Evolutionary conservation across 768 basidiomycete genomes (phyloP).

Genomic region (Mycena vitilis): DNA sequence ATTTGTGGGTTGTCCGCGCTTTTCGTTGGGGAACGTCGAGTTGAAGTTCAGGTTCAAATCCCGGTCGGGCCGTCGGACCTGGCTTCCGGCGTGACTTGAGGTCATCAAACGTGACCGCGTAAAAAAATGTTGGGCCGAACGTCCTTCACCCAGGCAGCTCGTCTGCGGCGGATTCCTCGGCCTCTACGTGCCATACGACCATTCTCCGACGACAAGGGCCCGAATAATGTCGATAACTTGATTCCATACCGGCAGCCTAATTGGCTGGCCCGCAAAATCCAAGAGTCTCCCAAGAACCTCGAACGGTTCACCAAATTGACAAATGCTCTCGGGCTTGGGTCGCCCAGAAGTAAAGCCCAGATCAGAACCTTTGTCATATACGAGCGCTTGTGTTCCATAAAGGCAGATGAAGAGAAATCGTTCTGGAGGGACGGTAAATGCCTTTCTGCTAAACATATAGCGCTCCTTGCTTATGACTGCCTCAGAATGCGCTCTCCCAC

Average conservation of each 20-base stretch:
- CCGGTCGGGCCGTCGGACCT: no score
- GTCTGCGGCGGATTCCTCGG: constrained; percentile 14
- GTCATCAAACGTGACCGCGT: constrained; percentile 14
- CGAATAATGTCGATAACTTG: constrained; percentile 17
- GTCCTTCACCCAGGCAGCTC: constrained; percentile 12
- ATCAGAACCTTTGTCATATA: constrained; percentile 67
- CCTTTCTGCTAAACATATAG: constrained; percentile 19
- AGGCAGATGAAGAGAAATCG: constrained; percentile 66
- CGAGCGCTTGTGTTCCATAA: constrained; percentile 63
- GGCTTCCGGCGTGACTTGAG: background rate
- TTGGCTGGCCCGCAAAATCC: constrained; percentile 35
- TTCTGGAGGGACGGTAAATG: constrained; percentile 75
- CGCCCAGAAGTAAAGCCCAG: constrained; percentile 23
- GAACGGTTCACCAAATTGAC: constrained; percentile 33
- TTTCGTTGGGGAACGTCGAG: no score
- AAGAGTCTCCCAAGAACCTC: constrained; percentile 24
- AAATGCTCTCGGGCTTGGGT: constrained; percentile 21
- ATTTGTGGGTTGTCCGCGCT: no score
- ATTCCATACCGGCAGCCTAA: constrained; percentile 20
- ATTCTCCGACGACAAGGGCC: constrained; percentile 16
- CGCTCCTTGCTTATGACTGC: constrained; percentile 12
- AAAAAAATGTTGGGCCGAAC: constrained; percentile 25
- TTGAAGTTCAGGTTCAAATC: no score
- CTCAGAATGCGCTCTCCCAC: constrained; percentile 85
- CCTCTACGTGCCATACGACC: constrained; percentile 14